phyloP scores from a whole-genome alignment of 1,284 basidiomycete genomes.

The Ganoderma leucocontextum region DNA sequence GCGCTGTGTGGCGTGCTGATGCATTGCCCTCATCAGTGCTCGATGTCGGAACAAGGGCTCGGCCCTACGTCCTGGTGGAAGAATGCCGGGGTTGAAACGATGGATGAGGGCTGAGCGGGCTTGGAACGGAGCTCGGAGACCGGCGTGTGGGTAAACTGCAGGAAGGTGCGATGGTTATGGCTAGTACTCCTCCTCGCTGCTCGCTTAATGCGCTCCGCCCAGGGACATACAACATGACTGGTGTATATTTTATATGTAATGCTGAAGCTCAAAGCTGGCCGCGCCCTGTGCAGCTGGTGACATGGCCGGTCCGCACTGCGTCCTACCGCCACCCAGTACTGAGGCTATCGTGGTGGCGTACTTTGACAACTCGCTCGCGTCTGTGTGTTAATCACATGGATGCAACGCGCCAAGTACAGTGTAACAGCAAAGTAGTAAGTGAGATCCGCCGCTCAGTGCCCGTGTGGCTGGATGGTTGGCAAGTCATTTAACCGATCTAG shows the following conservation, averaged over 20 bases:
- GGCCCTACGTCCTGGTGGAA: constrained; percentile 83
- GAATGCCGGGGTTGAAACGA: constrained; percentile 52
- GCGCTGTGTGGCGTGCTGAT: constrained; percentile 7
- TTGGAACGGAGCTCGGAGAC: not conserved
- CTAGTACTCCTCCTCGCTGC: not conserved
- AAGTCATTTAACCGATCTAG: not conserved
- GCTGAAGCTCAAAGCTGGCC: not conserved
- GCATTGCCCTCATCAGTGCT: constrained; percentile 62
- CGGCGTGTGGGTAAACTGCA: not conserved
- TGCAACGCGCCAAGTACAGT: not conserved
- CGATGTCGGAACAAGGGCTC: constrained; percentile 90
- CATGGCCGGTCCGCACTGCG: not conserved
- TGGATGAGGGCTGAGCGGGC: constrained; percentile 45
- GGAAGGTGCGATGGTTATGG: constrained; percentile 1
- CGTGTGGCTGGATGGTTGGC: not conserved
- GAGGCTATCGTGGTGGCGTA: not conserved
- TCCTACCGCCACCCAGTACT: not conserved
- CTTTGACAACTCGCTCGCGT: not conserved
- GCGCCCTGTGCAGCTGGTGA: not conserved
- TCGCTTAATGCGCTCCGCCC: not conserved
- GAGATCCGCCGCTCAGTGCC: not conserved
- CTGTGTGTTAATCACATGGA: not conserved
- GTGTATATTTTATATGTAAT: not conserved
- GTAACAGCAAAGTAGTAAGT: not conserved
- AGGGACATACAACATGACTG: not conserved